These are phyloP conservation scores for Leishmania major DNA, from an alignment of 208 protist species.

Conservation along the genomic window DNA sequence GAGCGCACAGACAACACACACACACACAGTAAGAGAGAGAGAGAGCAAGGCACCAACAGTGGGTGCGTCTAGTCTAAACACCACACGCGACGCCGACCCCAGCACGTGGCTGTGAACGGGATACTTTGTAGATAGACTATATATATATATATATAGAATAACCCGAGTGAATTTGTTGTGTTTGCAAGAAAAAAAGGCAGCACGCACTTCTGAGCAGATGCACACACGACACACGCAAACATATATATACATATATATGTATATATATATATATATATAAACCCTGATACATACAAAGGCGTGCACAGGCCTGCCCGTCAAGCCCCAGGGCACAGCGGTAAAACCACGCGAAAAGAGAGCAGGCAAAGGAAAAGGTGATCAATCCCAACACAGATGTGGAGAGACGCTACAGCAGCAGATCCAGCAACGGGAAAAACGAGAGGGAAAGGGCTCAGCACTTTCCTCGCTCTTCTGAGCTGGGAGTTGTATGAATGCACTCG, in stretches of 20 bases:
- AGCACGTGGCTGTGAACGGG: not conserved
- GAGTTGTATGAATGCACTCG: not conserved
- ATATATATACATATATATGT: not conserved
- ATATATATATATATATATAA: not conserved
- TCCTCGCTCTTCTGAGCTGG: not conserved
- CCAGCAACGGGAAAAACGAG: no score
- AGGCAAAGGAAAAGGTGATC: not conserved
- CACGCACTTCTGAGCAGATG: no score
- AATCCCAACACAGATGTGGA: not conserved
- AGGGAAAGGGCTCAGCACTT: not conserved
- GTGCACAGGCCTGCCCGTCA: not conserved
- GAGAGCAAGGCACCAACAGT: not conserved
- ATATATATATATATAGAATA: not conserved
- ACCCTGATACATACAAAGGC: not conserved
- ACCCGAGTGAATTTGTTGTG: not conserved
- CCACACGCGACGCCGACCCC: not conserved
- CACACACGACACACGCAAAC: not conserved
- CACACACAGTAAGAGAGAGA: not conserved
- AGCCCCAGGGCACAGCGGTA: not conserved
- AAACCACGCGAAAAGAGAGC: not conserved
- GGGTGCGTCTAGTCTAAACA: not conserved
- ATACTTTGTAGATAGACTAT: not conserved
- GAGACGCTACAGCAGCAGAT: not conserved
- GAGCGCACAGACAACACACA: not conserved
- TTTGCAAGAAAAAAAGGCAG: conserved; percentile 1